Evolutionary conservation across 1,284 basidiomycete species (phyloP).

Genomic region (Cryptococcus sp.): DNA sequence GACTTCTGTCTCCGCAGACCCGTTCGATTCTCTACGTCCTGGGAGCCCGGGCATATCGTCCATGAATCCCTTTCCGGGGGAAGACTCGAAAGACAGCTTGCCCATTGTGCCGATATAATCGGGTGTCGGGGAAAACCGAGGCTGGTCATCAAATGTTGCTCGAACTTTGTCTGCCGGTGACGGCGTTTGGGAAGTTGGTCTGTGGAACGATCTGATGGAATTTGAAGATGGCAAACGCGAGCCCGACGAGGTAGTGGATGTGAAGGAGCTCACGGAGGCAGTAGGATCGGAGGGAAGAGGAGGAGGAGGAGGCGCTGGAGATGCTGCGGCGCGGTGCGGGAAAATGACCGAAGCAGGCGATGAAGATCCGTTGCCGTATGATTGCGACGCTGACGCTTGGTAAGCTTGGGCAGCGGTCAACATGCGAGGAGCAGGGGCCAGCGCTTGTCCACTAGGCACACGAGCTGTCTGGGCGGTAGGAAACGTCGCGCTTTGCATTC

Average conservation of each 20-base stretch:
- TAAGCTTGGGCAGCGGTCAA: conserved; percentile 30
- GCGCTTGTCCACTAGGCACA: conserved; percentile 13
- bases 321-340: conserved; percentile 23
- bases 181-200: conserved; percentile 16
- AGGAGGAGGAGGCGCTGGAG: conserved; percentile 14
- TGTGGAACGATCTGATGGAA: conserved; percentile 19
- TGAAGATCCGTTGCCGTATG: conserved; percentile 14
- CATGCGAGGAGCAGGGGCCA: conserved; percentile 4
- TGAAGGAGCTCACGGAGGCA: conserved; percentile 5
- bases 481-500: conserved; percentile 25
- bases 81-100: conserved; percentile 19
- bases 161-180: conserved; percentile 1
- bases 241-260: conserved; percentile 9
- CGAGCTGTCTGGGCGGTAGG: conserved; percentile 15
- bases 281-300: conserved; percentile 13
- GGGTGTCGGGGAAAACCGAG: conserved; percentile 6
- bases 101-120: conserved; percentile 21
- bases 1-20: no score
- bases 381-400: conserved; percentile 15
- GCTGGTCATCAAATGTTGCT: conserved; percentile 10
- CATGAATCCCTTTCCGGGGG: conserved; percentile 11
- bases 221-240: conserved; percentile 12
- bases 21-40: no score
- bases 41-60: conserved; percentile 10
- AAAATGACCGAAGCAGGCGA: conserved; percentile 31